Percentiles rank a stretch among this genome's conserved stretches.
Evolutionary conservation across 2,329 filamentous ascomycete genomes (phyloP).

Genomic region (Beauveria australis): DNA sequence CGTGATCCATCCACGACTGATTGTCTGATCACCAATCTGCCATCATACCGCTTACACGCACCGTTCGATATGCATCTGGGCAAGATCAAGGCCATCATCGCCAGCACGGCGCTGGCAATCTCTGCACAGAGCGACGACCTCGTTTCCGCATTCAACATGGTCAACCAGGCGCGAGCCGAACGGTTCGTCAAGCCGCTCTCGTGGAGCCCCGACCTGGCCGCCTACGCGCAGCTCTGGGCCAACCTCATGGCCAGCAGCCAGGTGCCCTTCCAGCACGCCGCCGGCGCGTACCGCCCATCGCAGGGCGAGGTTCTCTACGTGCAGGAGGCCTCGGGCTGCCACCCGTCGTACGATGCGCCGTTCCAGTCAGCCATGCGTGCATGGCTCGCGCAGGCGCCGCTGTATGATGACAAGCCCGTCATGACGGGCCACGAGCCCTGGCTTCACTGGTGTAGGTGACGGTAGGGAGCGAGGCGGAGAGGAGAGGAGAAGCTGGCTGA

Average conservation of each 20-base stretch:
- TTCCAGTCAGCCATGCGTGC: slow-evolving; percentile 21
- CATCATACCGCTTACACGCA: not conserved
- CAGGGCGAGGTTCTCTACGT: slow-evolving; percentile 29
- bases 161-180: slow-evolving; percentile 25
- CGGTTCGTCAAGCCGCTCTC: slow-evolving; percentile 21
- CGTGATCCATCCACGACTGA: not conserved
- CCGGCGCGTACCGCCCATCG: slow-evolving; percentile 21
- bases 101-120: not conserved
- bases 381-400: slow-evolving; percentile 24
- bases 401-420: slow-evolving; percentile 24
- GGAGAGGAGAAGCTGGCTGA: slow-evolving; percentile 7
- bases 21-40: not conserved
- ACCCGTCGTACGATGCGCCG: slow-evolving; percentile 21
- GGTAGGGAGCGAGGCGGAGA: not conserved
- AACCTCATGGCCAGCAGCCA: slow-evolving; percentile 23
- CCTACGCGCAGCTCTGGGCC: slow-evolving; percentile 27
- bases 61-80: not conserved
- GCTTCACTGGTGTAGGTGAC: slow-evolving; percentile 28
- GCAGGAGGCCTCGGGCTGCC: slow-evolving; percentile 22
- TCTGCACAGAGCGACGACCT: slow-evolving; percentile 19
- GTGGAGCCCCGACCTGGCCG: slow-evolving; percentile 23
- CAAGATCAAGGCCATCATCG: slow-evolving; percentile 11
- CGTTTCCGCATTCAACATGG: slow-evolving; percentile 18
- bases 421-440: slow-evolving; percentile 25
- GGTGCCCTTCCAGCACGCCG: slow-evolving; percentile 25